Conservation (phyloP, 257 asterid genomes). For the Haberlea rhodopensis region DNA sequence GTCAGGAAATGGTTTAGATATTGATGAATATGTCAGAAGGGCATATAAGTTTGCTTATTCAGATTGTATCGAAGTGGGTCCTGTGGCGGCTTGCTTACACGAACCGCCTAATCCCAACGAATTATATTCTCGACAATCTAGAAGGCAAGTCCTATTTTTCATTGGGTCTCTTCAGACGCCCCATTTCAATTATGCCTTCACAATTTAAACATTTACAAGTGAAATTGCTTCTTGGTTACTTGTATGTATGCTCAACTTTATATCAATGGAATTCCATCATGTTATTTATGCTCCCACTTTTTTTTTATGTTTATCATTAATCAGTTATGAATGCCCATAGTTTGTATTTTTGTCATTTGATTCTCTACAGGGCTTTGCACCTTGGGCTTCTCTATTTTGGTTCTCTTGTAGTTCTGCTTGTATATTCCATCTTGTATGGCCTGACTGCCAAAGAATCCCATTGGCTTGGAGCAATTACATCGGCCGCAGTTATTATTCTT, state of each 20-base stretch:
- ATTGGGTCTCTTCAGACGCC: not conserved
- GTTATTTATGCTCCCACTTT: not conserved
- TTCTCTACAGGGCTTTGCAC: slow-evolving; percentile 77
- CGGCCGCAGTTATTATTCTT: slow-evolving; percentile 91
- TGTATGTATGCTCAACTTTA: not conserved
- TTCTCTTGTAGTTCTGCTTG: slow-evolving; percentile 81
- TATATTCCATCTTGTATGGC: slow-evolving; percentile 91
- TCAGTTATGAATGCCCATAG: too few species aligned
- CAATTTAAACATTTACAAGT: not conserved
- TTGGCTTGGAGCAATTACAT: slow-evolving; percentile 97
- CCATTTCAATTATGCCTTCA: slow-evolving; percentile 3
- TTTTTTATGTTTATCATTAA: slow-evolving; percentile 10
- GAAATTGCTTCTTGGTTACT: not conserved
- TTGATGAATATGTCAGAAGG: slow-evolving; percentile 95
- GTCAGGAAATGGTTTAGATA: slow-evolving; percentile 90
- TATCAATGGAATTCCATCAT: not conserved
- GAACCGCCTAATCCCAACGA: slow-evolving; percentile 99
- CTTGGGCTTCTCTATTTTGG: slow-evolving; percentile 97
- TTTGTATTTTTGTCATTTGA: slow-evolving; percentile 24
- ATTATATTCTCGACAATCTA: slow-evolving; percentile 90
- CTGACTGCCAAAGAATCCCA: slow-evolving; percentile 96
- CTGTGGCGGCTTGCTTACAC: slow-evolving; percentile 85
- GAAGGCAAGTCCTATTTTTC: slow-evolving; percentile 54
- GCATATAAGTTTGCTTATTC: slow-evolving; percentile 96
- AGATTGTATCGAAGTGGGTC: slow-evolving; percentile 98